Evolutionary conservation across 192 early-diverging fungal species (phyloP), one percentile per base, ranked within the genome.

Genomic region (Entomortierella chlamydospora): DNA sequence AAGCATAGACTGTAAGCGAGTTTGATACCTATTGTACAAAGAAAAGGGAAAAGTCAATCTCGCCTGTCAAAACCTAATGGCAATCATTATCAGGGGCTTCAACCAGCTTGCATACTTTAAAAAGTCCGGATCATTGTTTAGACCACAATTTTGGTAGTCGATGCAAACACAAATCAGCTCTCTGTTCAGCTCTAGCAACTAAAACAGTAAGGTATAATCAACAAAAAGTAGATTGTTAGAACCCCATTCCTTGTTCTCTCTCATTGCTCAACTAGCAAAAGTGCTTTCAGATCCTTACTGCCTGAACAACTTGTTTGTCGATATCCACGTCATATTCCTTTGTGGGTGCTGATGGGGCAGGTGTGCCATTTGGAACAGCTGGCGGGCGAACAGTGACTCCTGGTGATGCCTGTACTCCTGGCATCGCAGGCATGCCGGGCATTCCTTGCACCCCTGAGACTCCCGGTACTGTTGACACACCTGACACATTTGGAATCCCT

Each of bases 151-250:
- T 41, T 79, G 76, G 30, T 79, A 79, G 57, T 79, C 76, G 39
- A 79, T 70, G 54, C 76, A 79, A 12, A 79, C 76, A 18, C 57
- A 70, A 43, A 79, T 70, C 5, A 79, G 39, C 63, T 79, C 76
- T 37, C 70, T 70, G 57, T 70, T 79, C 41, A 79, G 10, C 33
- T 79, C 76, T 17, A 79, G 33, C 23, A 79, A 4, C 76, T 78
- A 60, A 2, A 30, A 9, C 17, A 4, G 31, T 23, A 60, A 41
- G 26, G 30, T n/a, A 26, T 2, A 39, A 30, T 6, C 22, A 42
- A n/a, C n/a, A n/a, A n/a, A n/a, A n/a, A n/a, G n/a, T n/a, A n/a
- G n/a, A n/a, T n/a, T n/a, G n/a, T n/a, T n/a, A n/a, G n/a, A n/a
- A n/a, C n/a, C n/a, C n/a, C n/a, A n/a, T n/a, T n/a, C n/a, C n/a